phyloP scores from a whole-genome alignment of 208 protist genomes.

The Trypanosoma lewisi region DNA sequence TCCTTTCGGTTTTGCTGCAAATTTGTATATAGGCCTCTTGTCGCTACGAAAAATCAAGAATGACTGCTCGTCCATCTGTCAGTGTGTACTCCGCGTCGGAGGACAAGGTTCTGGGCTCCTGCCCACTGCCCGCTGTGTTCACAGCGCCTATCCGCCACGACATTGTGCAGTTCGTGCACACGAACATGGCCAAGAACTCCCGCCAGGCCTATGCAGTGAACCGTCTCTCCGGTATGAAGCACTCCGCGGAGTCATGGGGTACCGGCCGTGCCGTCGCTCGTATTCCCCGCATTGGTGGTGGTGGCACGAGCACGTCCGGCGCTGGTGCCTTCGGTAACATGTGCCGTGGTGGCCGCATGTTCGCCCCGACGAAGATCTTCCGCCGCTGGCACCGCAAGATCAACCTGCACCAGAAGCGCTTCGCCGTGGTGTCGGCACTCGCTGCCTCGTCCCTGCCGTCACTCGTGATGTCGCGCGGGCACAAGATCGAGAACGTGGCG shows the following conservation, averaged over 20 bases:
- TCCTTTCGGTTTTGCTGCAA: background rate
- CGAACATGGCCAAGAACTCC: constrained; percentile 97
- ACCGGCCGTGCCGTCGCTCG: constrained; percentile 99
- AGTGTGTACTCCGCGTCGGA: constrained; percentile 85
- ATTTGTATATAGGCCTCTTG: constrained; percentile 17
- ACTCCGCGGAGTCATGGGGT: constrained; percentile 99
- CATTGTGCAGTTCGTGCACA: constrained; percentile 95
- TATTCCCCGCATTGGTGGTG: constrained; percentile 98
- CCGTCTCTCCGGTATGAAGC: constrained; percentile 94
- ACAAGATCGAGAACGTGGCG: constrained; percentile 93
- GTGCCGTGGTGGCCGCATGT: constrained; percentile 99
- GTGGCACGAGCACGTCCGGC: constrained; percentile 97
- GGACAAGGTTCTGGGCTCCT: constrained; percentile 72
- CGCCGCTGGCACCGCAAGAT: constrained; percentile 97
- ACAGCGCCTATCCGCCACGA: constrained; percentile 82
- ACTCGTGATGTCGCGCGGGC: constrained; percentile 98
- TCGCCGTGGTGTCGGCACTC: constrained; percentile 97
- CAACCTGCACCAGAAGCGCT: constrained; percentile 96
- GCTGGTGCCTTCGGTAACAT: constrained; percentile 99
- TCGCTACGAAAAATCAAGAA: constrained; percentile 38
- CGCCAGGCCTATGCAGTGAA: constrained; percentile 97
- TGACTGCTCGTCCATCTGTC: constrained; percentile 83
- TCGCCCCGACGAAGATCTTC: constrained; percentile 97
- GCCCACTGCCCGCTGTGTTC: constrained; percentile 81
- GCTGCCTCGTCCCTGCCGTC: constrained; percentile 96